Conservation (phyloP, 1,284 basidiomycete species). For the Heterobasidion occidentale region DNA sequence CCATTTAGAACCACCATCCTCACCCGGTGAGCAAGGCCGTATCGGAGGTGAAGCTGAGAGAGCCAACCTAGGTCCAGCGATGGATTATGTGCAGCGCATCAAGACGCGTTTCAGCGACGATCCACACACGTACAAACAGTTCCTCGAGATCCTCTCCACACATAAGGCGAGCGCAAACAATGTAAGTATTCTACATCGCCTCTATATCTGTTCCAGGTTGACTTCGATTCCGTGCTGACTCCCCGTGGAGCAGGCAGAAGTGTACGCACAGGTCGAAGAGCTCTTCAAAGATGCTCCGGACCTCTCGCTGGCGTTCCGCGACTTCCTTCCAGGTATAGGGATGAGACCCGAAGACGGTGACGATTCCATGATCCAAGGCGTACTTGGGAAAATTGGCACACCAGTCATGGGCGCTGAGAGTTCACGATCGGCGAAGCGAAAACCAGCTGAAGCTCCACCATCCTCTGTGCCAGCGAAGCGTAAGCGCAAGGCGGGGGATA, state of each 20-base stretch:
- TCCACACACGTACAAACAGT: slow-evolving; percentile 89
- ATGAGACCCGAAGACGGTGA: slow-evolving; percentile 1
- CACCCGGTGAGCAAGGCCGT: background rate
- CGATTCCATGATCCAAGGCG: slow-evolving; percentile 7
- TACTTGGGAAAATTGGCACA: slow-evolving; percentile 4
- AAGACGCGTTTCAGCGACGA: slow-evolving; percentile 84
- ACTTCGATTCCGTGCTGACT: slow-evolving; percentile 10
- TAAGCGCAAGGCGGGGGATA: slow-evolving; percentile 45
- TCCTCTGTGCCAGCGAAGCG: slow-evolving; percentile 48
- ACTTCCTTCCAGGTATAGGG: slow-evolving; percentile 70
- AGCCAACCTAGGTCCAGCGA: slow-evolving; percentile 56
- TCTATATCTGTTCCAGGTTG: slow-evolving; percentile 18
- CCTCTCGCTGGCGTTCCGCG: slow-evolving; percentile 83
- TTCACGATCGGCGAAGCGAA: slow-evolving; percentile 14
- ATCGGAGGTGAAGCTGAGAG: slow-evolving; percentile 18
- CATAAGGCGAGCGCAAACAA: slow-evolving; percentile 36
- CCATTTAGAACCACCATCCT: too few species aligned
- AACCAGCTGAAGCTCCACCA: slow-evolving; percentile 11
- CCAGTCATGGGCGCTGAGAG: slow-evolving; percentile 5
- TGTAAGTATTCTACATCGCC: slow-evolving; percentile 39
- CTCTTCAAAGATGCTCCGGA: slow-evolving; percentile 89
- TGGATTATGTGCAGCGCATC: slow-evolving; percentile 96
- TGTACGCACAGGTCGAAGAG: slow-evolving; percentile 78
- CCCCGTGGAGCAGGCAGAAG: slow-evolving; percentile 47
- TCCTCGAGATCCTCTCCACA: slow-evolving; percentile 85